A percentile compares a stretch with the other conserved stretches of the same genome.
Conservation (phyloP, 371 early-diverging fungal genomes). For the Conidiobolus incongruus region DNA sequence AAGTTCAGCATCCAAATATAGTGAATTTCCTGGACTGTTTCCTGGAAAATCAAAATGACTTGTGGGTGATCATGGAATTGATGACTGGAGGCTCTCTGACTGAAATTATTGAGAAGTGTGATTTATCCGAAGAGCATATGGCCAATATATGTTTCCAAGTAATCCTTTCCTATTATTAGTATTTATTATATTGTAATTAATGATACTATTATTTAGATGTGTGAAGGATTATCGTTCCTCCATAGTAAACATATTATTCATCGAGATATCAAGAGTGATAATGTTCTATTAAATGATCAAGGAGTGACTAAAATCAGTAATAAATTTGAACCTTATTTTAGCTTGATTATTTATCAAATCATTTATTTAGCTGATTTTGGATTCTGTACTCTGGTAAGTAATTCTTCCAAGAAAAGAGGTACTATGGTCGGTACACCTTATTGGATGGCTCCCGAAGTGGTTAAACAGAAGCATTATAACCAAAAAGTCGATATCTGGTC, state of each 20-base stretch:
- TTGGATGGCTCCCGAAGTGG: constrained; percentile 87
- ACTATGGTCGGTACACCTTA: constrained; percentile 96
- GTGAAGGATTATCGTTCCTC: constrained; percentile 75
- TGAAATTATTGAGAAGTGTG: constrained; percentile 86
- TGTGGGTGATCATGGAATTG: constrained; percentile 98
- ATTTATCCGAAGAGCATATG: constrained; percentile 77
- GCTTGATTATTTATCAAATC: neutral
- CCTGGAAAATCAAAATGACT: constrained; percentile 49
- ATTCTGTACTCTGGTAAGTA: constrained; percentile 81
- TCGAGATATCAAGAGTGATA: constrained; percentile 94
- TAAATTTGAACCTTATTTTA: neutral
- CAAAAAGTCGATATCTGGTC: constrained; percentile 87
- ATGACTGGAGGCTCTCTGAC: constrained; percentile 97
- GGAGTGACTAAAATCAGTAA: constrained; percentile 87
- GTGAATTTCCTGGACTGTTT: constrained; percentile 84
- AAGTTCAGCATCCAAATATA: constrained; percentile 82
- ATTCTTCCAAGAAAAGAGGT: constrained; percentile 64
- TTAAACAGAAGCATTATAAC: constrained; percentile 77
- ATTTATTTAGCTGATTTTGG: constrained; percentile 65
- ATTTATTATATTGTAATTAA: too few relatives aligned
- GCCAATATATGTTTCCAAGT: constrained; percentile 75
- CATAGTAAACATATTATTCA: constrained; percentile 84
- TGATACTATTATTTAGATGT: too few relatives aligned
- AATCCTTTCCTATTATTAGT: too few relatives aligned
- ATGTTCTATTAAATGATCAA: constrained; percentile 59